These are phyloP conservation scores for Clonostachys solani DNA, from an alignment of 2,329 filamentous ascomycete genomes.

Conservation along the genomic window DNA sequence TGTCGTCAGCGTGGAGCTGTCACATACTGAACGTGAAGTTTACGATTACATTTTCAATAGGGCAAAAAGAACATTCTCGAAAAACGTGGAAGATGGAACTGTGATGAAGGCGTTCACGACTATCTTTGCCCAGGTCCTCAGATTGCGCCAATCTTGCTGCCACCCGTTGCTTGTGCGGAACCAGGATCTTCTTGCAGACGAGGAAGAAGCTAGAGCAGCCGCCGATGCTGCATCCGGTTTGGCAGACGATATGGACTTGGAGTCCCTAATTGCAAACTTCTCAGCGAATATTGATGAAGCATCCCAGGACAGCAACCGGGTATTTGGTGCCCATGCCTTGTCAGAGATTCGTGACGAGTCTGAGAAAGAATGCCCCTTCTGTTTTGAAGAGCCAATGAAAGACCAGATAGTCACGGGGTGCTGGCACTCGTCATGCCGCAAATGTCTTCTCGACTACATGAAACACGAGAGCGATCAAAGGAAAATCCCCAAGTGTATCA, in stretches of 20 bases:
- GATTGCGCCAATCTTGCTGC: slow-evolving; percentile 89
- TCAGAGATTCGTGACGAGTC: slow-evolving; percentile 89
- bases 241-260: slow-evolving; percentile 93
- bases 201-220: slow-evolving; percentile 71
- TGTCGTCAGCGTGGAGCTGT: slow-evolving; percentile 86
- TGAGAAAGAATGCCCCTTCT: slow-evolving; percentile 88
- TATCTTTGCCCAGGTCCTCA: slow-evolving; percentile 93
- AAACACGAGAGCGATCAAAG: slow-evolving; percentile 77
- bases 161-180: slow-evolving; percentile 89
- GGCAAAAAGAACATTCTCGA: slow-evolving; percentile 79
- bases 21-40: slow-evolving; percentile 78
- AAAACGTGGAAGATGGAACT: slow-evolving; percentile 86
- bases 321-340: slow-evolving; percentile 81
- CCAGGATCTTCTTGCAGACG: slow-evolving; percentile 77
- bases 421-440: slow-evolving; percentile 96
- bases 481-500: slow-evolving; percentile 79
- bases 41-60: slow-evolving; percentile 86
- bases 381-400: slow-evolving; percentile 91
- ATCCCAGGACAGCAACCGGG: slow-evolving; percentile 51
- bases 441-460: slow-evolving; percentile 87
- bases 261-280: slow-evolving; percentile 80
- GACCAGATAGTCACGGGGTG: slow-evolving; percentile 93
- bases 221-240: slow-evolving; percentile 78
- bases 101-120: slow-evolving; percentile 94
- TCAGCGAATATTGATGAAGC: slow-evolving; percentile 62